These are phyloP conservation scores for Croton laevigatus DNA, from an alignment of 441 rosid genomes.

Conservation along the genomic window DNA sequence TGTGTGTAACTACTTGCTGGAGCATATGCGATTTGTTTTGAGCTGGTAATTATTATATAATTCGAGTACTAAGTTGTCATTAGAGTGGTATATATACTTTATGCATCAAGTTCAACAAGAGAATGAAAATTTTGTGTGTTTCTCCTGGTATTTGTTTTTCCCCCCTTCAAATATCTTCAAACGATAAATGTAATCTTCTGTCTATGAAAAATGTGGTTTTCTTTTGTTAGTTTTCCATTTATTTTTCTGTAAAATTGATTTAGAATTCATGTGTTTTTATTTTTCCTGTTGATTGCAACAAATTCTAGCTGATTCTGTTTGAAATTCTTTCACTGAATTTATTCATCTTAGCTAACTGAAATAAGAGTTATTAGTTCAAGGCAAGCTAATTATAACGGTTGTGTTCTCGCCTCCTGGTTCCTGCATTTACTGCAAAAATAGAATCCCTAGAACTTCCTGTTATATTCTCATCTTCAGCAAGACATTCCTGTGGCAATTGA, in stretches of 20 bases:
- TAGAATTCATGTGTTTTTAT: not conserved
- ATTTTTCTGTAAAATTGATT: not conserved
- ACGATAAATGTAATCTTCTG: not conserved
- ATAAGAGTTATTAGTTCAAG: not conserved
- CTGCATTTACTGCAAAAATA: not conserved
- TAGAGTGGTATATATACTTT: not conserved
- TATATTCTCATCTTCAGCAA: conserved; percentile 1
- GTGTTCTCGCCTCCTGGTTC: not conserved
- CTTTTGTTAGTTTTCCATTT: not conserved
- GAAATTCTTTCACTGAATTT: not conserved
- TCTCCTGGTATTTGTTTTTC: not conserved
- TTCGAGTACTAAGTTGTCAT: not conserved
- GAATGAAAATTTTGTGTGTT: not conserved
- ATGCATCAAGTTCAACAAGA: not conserved
- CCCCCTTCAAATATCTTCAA: not conserved
- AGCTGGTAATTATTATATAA: not conserved
- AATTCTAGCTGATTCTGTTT: not conserved
- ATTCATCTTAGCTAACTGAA: not conserved
- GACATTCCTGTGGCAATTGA: conserved; percentile 1
- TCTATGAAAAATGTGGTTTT: no score
- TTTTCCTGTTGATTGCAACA: not conserved
- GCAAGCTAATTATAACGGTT: not conserved
- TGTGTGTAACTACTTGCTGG: not conserved
- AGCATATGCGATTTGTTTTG: not conserved
- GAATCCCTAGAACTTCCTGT: not conserved